Evolutionary conservation across 1,284 basidiomycete genomes (phyloP).

Genomic region (Cryptococcus sp.): DNA sequence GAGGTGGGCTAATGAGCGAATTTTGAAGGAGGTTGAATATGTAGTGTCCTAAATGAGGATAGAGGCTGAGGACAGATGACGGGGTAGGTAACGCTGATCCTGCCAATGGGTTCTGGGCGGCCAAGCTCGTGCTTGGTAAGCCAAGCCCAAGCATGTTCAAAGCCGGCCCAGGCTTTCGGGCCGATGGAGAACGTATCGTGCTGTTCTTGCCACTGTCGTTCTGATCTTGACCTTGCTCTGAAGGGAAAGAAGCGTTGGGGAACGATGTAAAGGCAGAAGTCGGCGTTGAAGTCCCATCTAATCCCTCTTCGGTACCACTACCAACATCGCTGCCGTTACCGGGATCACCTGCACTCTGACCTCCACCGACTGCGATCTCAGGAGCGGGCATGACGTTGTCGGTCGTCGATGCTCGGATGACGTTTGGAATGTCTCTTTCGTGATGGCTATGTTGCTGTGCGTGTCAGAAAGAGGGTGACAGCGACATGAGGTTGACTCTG

Average conservation of each 20-base stretch:
- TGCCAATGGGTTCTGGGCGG: not conserved
- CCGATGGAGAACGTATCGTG: slow-evolving; percentile 14
- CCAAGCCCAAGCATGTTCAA: slow-evolving; percentile 7
- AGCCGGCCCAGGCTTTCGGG: slow-evolving; percentile 9
- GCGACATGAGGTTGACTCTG: too few relatives aligned
- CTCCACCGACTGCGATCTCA: not conserved
- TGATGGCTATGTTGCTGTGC: too few relatives aligned
- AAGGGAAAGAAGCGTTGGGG: too few relatives aligned
- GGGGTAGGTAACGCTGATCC: slow-evolving; percentile 9
- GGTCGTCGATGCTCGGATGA: too few relatives aligned
- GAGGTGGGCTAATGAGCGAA: slow-evolving; percentile 25
- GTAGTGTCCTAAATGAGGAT: slow-evolving; percentile 48
- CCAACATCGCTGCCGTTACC: too few relatives aligned
- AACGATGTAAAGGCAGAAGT: too few relatives aligned
- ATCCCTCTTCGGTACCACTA: too few relatives aligned
- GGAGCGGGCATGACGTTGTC: not conserved
- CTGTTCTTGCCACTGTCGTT: not conserved
- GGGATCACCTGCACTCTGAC: too few relatives aligned
- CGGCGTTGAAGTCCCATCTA: too few relatives aligned
- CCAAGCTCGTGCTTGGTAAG: not conserved
- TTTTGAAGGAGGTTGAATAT: slow-evolving; percentile 41
- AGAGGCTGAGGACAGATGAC: slow-evolving; percentile 30
- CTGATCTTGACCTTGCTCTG: too few relatives aligned
- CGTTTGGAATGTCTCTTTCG: too few relatives aligned
- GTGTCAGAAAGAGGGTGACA: too few relatives aligned